These are phyloP conservation scores for Funneliformis geosporum DNA, from an alignment of 192 early-diverging fungal genomes.

Conservation along the genomic window DNA sequence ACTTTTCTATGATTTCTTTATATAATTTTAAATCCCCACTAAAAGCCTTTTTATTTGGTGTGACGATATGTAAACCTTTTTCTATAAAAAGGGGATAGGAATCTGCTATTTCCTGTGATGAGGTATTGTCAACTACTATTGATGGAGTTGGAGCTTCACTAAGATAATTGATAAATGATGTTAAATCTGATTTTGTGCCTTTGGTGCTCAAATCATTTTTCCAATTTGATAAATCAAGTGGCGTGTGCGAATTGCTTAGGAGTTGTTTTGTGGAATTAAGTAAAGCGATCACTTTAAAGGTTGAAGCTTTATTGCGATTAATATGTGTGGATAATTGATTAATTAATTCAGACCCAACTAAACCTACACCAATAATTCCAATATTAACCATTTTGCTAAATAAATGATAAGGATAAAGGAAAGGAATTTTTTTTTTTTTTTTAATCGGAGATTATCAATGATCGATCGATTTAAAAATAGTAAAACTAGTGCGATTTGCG, in stretches of 20 bases:
- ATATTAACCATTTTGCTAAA: conserved; percentile 74
- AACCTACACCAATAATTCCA: conserved; percentile 92
- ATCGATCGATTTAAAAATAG: no score
- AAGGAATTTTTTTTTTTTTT: no score
- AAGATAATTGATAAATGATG: conserved; percentile 57
- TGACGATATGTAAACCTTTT: conserved; percentile 83
- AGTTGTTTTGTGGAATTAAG: conserved; percentile 76
- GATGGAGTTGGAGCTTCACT: conserved; percentile 54
- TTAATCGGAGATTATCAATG: no score
- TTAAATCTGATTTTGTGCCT: conserved; percentile 49
- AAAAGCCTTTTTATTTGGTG: conserved; percentile 99
- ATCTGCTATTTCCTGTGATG: conserved; percentile 72
- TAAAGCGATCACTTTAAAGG: conserved; percentile 74
- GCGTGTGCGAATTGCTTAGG: conserved; percentile 50
- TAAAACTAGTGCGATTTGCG: no score
- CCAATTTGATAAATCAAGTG: conserved; percentile 53
- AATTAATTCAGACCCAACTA: conserved; percentile 90
- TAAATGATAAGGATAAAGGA: no score
- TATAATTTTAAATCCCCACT: conserved; percentile 73
- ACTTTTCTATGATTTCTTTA: conserved; percentile 67
- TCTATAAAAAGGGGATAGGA: conserved; percentile 84
- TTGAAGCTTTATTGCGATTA: conserved; percentile 47
- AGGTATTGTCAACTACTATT: conserved; percentile 91
- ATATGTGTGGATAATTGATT: conserved; percentile 70
- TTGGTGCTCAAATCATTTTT: conserved; percentile 45